phyloP scores from a whole-genome alignment of 2,329 filamentous ascomycete species.

The Ascomycota sp. region DNA sequence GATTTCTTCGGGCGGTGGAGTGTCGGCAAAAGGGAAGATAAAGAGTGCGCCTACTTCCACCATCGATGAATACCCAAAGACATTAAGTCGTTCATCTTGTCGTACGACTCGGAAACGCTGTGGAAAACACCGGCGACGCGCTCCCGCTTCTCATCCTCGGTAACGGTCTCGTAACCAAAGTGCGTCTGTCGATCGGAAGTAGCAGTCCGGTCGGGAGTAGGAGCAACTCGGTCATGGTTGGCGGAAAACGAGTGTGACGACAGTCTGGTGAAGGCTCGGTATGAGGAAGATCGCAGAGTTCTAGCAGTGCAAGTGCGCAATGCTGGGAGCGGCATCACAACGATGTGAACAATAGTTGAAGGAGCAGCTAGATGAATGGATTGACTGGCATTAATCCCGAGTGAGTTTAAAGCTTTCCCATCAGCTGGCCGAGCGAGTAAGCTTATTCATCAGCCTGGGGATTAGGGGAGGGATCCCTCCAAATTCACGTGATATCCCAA shows the following conservation, averaged over 20 bases:
- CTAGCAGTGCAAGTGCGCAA: too few species aligned
- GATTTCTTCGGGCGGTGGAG: too few species aligned
- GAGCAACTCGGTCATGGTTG: slow-evolving; percentile 7
- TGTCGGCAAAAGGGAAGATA: not conserved
- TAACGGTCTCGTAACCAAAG: slow-evolving; percentile 76
- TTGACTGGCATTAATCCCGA: too few species aligned
- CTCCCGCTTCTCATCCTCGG: slow-evolving; percentile 53
- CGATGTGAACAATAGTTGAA: too few species aligned
- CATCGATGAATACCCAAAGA: slow-evolving; percentile 89
- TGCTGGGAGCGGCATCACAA: too few species aligned
- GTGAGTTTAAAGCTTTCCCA: too few species aligned
- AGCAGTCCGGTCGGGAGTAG: slow-evolving; percentile 6
- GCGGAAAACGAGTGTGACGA: slow-evolving; percentile 10
- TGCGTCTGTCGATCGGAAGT: slow-evolving; percentile 47
- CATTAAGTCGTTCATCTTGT: slow-evolving; percentile 99
- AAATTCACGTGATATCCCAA: too few species aligned
- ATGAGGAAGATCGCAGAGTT: too few species aligned
- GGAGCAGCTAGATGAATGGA: too few species aligned
- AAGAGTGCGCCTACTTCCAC: slow-evolving; percentile 44
- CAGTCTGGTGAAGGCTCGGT: slow-evolving; percentile 4
- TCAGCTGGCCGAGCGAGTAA: too few species aligned
- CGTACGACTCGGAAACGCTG: slow-evolving; percentile 84
- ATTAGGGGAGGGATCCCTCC: too few species aligned
- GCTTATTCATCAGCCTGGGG: too few species aligned
- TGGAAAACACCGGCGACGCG: slow-evolving; percentile 77